These are phyloP conservation scores for Phytophthora pinifolia DNA, from an alignment of 352 stramenopile genomes.

Conservation along the genomic window DNA sequence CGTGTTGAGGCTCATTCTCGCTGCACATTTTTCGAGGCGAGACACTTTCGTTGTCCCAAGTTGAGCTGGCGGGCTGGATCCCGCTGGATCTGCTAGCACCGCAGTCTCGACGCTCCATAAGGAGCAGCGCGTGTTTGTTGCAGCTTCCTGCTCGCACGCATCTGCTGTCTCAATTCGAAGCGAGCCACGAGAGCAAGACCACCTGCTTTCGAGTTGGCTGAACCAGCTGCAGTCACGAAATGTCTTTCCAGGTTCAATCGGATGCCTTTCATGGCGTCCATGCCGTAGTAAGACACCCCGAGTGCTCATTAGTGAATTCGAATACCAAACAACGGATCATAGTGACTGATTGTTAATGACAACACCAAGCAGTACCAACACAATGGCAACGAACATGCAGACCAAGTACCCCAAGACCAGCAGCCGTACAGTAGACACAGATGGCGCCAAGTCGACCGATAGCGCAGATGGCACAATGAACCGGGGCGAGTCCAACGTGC, in stretches of 20 bases:
- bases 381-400: slow-evolving; percentile 17
- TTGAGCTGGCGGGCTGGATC: background rate
- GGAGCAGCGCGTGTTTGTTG: slow-evolving; percentile 27
- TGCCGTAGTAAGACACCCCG: slow-evolving; percentile 17
- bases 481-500: slow-evolving; percentile 12
- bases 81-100: background rate
- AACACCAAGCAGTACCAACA: slow-evolving; percentile 6
- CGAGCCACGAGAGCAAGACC: slow-evolving; percentile 16
- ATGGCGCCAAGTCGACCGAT: slow-evolving; percentile 16
- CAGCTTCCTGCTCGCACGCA: slow-evolving; percentile 13
- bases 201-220: slow-evolving; percentile 26
- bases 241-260: slow-evolving; percentile 10
- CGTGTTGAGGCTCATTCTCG: slow-evolving; percentile 5
- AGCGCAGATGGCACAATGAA: slow-evolving; percentile 18
- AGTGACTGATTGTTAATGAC: slow-evolving; percentile 18
- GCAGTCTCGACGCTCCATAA: slow-evolving; percentile 18
- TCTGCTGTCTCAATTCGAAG: slow-evolving; percentile 25
- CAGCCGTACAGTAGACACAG: slow-evolving; percentile 21
- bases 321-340: slow-evolving; percentile 18
- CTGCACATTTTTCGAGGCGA: slow-evolving; percentile 8
- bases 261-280: slow-evolving; percentile 17
- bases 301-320: slow-evolving; percentile 24
- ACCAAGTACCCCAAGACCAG: slow-evolving; percentile 16
- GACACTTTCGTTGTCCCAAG: slow-evolving; percentile 25
- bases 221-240: slow-evolving; percentile 16